Percentiles rank a stretch among this genome's conserved stretches.
phyloP scores from a whole-genome alignment of 768 basidiomycete species.

The Candolleomyces aberdarensis region DNA sequence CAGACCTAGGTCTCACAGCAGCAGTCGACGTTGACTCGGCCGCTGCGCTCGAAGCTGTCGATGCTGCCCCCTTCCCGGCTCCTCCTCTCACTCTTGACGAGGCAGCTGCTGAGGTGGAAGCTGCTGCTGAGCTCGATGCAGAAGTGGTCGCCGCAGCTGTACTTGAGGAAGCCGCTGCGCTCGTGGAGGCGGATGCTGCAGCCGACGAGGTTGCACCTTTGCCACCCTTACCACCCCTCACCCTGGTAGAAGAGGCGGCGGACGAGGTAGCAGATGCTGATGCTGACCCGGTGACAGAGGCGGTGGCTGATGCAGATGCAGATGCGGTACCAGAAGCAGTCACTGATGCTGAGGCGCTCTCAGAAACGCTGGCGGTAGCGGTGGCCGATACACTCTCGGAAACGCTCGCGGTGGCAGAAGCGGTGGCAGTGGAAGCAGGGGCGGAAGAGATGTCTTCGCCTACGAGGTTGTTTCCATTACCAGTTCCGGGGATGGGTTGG shows the following conservation, averaged over 20 bases:
- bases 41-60: not conserved
- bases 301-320: not conserved
- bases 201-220: not conserved
- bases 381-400: not conserved
- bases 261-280: not conserved
- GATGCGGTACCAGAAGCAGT: conserved; percentile 6
- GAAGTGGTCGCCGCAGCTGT: not conserved
- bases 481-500: conserved; percentile 6
- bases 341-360: conserved; percentile 1
- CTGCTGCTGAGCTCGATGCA: not conserved
- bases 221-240: not conserved
- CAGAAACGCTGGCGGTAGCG: conserved; percentile 12
- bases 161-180: not conserved
- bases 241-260: not conserved
- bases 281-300: conserved; percentile 1
- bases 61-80: not conserved
- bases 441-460: not conserved
- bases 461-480: conserved; percentile 9
- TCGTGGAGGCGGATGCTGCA: not conserved
- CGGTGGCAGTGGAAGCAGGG: conserved; percentile 1
- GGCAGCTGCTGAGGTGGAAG: not conserved
- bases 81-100: not conserved
- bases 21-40: not conserved
- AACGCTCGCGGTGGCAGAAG: too few relatives aligned
- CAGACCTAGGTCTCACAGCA: not conserved